phyloP scores from a whole-genome alignment of 1,139 yeast genomes.

The Petasospora fabianii region DNA sequence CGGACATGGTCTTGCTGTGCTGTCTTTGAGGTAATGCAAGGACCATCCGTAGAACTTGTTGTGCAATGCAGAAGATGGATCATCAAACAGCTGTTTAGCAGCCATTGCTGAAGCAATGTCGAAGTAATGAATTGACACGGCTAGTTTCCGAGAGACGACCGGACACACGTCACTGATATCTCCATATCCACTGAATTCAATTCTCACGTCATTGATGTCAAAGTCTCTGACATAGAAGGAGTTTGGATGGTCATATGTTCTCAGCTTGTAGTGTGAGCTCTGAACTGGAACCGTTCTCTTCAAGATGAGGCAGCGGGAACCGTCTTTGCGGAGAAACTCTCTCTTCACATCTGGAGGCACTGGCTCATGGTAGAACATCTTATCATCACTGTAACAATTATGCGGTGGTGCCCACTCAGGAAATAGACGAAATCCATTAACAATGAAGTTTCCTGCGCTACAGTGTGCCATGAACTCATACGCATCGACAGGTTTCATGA shows the following conservation, averaged over 20 bases:
- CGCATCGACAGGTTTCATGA: constrained; percentile 54
- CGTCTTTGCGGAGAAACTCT: constrained; percentile 26
- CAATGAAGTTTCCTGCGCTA: constrained; percentile 51
- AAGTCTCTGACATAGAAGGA: constrained; percentile 30
- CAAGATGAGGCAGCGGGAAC: constrained; percentile 40
- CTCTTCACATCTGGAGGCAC: constrained; percentile 32
- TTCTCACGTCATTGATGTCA: constrained; percentile 37
- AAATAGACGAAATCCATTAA: constrained; percentile 52
- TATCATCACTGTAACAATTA: not conserved
- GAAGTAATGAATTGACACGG: constrained; percentile 59
- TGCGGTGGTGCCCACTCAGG: constrained; percentile 35
- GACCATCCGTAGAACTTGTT: constrained; percentile 55
- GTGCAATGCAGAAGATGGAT: constrained; percentile 34
- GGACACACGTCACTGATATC: constrained; percentile 61
- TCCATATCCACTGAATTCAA: constrained; percentile 58
- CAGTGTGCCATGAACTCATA: constrained; percentile 51
- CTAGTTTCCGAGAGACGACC: constrained; percentile 59
- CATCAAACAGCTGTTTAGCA: constrained; percentile 50
- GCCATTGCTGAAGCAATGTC: constrained; percentile 61
- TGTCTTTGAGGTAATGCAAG: constrained; percentile 65
- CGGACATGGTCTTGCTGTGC: constrained; percentile 53
- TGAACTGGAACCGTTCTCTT: constrained; percentile 26
- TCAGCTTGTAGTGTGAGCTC: not conserved
- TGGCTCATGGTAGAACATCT: not conserved
- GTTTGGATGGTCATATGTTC: not conserved